These are phyloP conservation scores for Quercus variabilis DNA, from an alignment of 306 rosid species.

Conservation along the genomic window DNA sequence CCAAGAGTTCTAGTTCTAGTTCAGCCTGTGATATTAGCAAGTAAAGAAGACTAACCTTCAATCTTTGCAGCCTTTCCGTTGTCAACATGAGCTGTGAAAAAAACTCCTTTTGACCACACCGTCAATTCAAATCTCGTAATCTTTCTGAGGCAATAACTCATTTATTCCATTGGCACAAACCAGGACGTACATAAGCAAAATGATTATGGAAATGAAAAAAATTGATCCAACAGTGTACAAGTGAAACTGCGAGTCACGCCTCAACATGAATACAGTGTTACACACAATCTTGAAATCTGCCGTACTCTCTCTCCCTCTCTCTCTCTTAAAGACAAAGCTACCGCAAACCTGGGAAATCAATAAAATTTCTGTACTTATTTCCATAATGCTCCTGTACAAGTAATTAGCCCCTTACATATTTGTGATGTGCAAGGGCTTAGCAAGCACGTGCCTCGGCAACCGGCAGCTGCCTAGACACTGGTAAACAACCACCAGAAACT, in stretches of 20 bases:
- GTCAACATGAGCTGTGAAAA: background rate
- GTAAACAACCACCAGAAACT: conserved; percentile 53
- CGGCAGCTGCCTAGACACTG: conserved; percentile 62
- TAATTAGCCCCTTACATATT: conserved; percentile 25
- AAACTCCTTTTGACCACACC: background rate
- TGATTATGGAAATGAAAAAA: conserved; percentile 3
- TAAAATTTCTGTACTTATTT: conserved; percentile 34
- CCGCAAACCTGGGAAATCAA: conserved; percentile 30
- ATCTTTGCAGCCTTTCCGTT: background rate
- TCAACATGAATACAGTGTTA: conserved; percentile 22
- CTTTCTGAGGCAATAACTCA: too few relatives aligned
- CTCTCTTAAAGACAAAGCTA: conserved; percentile 49
- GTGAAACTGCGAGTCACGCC: conserved; percentile 9
- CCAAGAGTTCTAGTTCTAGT: background rate
- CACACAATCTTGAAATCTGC: conserved; percentile 30
- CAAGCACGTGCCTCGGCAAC: conserved; percentile 92
- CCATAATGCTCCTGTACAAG: conserved; percentile 35
- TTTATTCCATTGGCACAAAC: background rate
- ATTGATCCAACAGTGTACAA: conserved; percentile 10
- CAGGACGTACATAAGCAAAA: background rate
- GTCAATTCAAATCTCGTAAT: background rate
- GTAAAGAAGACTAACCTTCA: background rate
- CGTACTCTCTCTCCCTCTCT: conserved; percentile 27
- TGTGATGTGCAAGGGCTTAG: conserved; percentile 33
- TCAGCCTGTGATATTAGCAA: background rate